Percentiles rank a stretch among this genome's conserved stretches.
Conservation (phyloP, 1,139 yeast genomes). For the Debaryomycetaceae sp. region DNA sequence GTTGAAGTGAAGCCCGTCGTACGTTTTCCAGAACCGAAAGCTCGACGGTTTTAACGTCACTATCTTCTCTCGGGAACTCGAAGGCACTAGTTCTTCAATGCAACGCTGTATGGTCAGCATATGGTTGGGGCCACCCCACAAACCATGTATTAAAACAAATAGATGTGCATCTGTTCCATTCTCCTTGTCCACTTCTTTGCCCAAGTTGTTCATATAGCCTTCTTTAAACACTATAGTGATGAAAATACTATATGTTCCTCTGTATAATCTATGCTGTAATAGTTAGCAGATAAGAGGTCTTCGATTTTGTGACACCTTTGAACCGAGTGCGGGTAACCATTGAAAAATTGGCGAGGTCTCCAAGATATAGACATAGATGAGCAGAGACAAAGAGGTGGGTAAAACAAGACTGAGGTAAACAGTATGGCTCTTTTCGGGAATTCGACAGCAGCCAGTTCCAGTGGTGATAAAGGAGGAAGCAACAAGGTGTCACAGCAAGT, state of each 20-base stretch:
- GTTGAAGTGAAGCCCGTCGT: constrained; percentile 76
- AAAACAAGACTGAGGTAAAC: not conserved
- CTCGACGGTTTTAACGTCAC: constrained; percentile 63
- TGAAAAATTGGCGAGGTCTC: constrained; percentile 1
- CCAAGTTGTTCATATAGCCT: not conserved
- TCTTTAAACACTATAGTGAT: no score
- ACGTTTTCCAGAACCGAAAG: constrained; percentile 75
- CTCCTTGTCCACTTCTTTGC: not conserved
- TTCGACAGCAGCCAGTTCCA: constrained; percentile 17
- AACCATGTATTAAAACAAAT: constrained; percentile 79
- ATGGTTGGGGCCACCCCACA: constrained; percentile 84
- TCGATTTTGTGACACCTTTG: not conserved
- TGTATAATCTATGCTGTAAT: not conserved
- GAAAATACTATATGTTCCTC: no score
- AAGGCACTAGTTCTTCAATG: constrained; percentile 38
- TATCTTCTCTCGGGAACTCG: constrained; percentile 37
- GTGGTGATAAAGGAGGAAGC: constrained; percentile 3
- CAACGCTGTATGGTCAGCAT: constrained; percentile 58
- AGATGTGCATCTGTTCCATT: constrained; percentile 46
- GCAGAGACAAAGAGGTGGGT: not conserved
- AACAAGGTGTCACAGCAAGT: constrained; percentile 22
- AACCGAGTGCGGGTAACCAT: constrained; percentile 1
- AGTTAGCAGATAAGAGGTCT: not conserved
- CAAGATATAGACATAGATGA: not conserved
- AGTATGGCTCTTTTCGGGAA: constrained; percentile 33